Evolutionary conservation across 2,329 filamentous ascomycete genomes (phyloP), one percentile per base, ranked within the genome.

Genomic region (Ophiocordyceps robertsii): DNA sequence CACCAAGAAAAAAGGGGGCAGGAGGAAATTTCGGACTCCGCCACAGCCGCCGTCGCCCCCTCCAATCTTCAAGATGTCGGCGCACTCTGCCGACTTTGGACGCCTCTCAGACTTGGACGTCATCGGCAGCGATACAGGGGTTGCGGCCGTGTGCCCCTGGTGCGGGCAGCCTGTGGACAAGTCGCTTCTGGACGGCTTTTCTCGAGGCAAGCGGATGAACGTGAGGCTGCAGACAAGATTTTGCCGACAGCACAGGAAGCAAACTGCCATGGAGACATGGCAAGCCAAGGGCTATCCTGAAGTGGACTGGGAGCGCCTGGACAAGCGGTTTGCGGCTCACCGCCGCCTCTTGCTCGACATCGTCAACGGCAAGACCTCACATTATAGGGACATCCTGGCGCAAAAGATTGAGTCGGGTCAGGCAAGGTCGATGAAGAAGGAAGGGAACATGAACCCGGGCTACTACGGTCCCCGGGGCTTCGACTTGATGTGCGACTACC

Each of bases 401-500:
- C 63, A 69, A 4, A 71, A 65, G 12, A 65, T 84, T 37, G 68
- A 70, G 43, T 60, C 65, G 2, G 80, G 80, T 12, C 69, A 72
- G 53, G 74, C 73, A 29, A 70, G 75, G 41, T 81, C 73, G 24
- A 64, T 84, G 43, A 65, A 75, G 41, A 72, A 75, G 45, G 77
- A 69, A 40, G 64, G 75, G 27, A 71, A 67, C 43, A 68, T 82
- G 29, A 79, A 74, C 3, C 83, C 84, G 10, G 88, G 88, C 0
- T 95, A 94, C 61, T 95, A 94, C 60, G 88, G 88, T 2, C 73
- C 80, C 3, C 74, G 80, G 17, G 88, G 88, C 1, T 69, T 83
- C 41, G 75, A 75, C 39, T 63, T 73, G 41, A 85, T 95, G 72
- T 83, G 77, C 37, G 80, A 85, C 52, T 73, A 72, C 43, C 72